Evolutionary conservation across 169 alveolate species (phyloP).

Genomic region (Plasmodium reichenowi): DNA sequence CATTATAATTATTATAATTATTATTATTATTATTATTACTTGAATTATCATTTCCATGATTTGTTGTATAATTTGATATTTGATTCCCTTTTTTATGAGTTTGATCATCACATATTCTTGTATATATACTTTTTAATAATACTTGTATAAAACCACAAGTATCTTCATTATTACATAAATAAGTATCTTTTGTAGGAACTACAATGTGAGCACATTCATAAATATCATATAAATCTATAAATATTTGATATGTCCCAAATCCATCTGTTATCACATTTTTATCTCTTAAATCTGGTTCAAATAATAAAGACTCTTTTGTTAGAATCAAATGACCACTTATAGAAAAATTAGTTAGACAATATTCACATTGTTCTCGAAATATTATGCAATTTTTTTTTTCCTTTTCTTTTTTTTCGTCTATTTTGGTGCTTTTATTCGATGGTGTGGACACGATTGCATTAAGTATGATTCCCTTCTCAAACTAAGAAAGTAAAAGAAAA

Average conservation of each 20-base stretch:
- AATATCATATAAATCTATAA: conserved; percentile 81
- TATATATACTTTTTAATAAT: conserved; percentile 66
- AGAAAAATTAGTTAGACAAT: conserved; percentile 80
- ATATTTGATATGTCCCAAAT: conserved; percentile 83
- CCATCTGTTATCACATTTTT: conserved; percentile 83
- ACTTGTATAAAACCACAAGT: conserved; percentile 76
- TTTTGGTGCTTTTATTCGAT: conserved; percentile 24
- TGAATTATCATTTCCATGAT: not conserved
- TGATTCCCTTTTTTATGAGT: conserved; percentile 8
- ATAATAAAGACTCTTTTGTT: conserved; percentile 83
- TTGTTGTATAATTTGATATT: not conserved
- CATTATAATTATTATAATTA: conserved; percentile 17
- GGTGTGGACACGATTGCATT: conserved; percentile 59
- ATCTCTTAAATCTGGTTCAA: conserved; percentile 87
- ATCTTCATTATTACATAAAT: conserved; percentile 63
- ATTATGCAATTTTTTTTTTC: conserved; percentile 77
- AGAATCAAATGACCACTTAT: conserved; percentile 82
- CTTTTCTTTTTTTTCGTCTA: conserved; percentile 38
- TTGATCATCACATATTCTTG: conserved; percentile 11
- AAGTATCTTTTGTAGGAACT: conserved; percentile 77
- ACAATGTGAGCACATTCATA: conserved; percentile 85
- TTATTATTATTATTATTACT: conserved; percentile 6
- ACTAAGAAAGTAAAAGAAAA: conserved; percentile 24
- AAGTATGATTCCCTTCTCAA: conserved; percentile 69
- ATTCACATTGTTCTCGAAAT: conserved; percentile 84